Evolutionary conservation across 2,329 filamentous ascomycete genomes (phyloP).

Genomic region (Nemania diffusa): DNA sequence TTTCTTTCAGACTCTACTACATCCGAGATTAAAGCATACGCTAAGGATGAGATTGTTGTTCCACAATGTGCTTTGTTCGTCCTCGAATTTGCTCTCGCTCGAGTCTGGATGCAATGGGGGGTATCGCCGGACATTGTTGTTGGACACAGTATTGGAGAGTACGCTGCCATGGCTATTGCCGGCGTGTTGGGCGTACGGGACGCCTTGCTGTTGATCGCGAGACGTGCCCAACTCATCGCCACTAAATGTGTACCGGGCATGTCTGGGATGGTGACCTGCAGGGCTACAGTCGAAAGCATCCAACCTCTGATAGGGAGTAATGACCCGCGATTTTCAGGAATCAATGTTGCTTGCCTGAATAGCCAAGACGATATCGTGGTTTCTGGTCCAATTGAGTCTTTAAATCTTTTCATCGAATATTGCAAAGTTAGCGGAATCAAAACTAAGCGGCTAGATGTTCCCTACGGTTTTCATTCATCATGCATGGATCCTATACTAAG

Average conservation of each 20-base stretch:
- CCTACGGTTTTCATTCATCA: slow-evolving; percentile 47
- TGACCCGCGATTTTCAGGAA: slow-evolving; percentile 18
- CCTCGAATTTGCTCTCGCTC: slow-evolving; percentile 48
- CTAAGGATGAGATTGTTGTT: slow-evolving; percentile 35
- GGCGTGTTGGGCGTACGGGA: slow-evolving; percentile 36
- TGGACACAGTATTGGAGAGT: slow-evolving; percentile 45
- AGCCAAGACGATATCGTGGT: slow-evolving; percentile 47
- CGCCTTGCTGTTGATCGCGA: slow-evolving; percentile 40
- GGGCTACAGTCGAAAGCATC: slow-evolving; percentile 16
- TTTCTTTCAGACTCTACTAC: slow-evolving; percentile 53
- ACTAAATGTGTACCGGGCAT: slow-evolving; percentile 30
- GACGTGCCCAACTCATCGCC: slow-evolving; percentile 40
- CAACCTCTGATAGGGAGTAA: slow-evolving; percentile 29
- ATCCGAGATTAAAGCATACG: neutral
- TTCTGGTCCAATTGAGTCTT: slow-evolving; percentile 39
- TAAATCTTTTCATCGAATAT: slow-evolving; percentile 35
- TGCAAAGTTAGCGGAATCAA: slow-evolving; percentile 39
- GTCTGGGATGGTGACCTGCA: slow-evolving; percentile 42
- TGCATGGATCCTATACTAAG: slow-evolving; percentile 45
- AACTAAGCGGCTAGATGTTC: slow-evolving; percentile 43
- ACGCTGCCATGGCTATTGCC: slow-evolving; percentile 41
- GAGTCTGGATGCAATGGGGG: slow-evolving; percentile 44
- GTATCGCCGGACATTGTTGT: slow-evolving; percentile 39
- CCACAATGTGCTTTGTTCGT: slow-evolving; percentile 48
- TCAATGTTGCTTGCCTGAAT: slow-evolving; percentile 49